Base-by-base conservation (phyloP, 192 early-diverging fungal species). In the Backusella tuberculispora region DNA sequence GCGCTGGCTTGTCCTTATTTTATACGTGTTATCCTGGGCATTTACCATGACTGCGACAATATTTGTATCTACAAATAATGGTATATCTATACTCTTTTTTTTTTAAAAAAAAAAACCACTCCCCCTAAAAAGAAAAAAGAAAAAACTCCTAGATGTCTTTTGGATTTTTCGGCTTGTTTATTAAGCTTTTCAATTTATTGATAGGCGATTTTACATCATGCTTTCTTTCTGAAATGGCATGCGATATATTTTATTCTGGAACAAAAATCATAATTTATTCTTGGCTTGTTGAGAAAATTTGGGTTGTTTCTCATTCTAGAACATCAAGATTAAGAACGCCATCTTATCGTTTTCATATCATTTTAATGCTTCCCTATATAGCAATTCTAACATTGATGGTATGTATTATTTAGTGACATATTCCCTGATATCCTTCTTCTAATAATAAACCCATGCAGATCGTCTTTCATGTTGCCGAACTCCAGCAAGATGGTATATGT, bases 211-310 rank as follows among this genome's bases (percentile, higher is more conserved):
- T 53, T 26, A 70, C 76, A 7, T 81, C 83, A 15, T 84, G 83
- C 38, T 67, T 75, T 42, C 19, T 84, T 4, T 80, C 82, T 0
- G 76, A 82, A 44, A 73, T 82, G 41, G 42, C 74, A 29, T 86
- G 85, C 13, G 83, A 82, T 73, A 29, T 82, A 21, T 81, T 86
- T 71, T 86, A 86, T 73, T 75, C 78, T 7, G 44, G 60, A 3
- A 80, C 80, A 37, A 86, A 86, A 43, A 50, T 86, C 2, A 70
- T 76, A 7, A 83, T 83, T 29, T 86, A 86, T 75, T 66, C 79
- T 8, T 86, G 77, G 77, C 71, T 82, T 34, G 69, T 76, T 63
- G 81, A 82, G 40, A 74, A 75, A 48, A 74, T 82, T 5, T 82
- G 81, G 81, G 71, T 78, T 17, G 77, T 82, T 1, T 71, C 60